Percentiles rank a stretch among this genome's conserved stretches.
phyloP scores from a whole-genome alignment of 305 asterid species.

The Fraxinus sp. region DNA sequence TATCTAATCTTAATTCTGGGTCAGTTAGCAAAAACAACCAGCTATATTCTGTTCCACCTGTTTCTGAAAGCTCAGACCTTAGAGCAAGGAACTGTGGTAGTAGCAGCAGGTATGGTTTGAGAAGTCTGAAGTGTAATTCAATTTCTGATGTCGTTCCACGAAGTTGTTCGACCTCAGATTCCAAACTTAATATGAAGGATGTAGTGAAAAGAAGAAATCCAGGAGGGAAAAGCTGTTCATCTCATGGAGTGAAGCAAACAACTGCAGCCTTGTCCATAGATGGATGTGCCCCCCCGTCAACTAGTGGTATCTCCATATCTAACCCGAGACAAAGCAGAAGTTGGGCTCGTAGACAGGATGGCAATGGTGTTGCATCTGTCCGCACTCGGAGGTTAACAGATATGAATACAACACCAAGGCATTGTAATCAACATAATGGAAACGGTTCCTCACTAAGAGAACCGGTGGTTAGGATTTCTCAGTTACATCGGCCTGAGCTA shows the following conservation, averaged over 20 bases:
- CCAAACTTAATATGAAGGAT: constrained; percentile 38
- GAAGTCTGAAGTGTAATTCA: constrained; percentile 48
- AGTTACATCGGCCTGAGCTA: constrained; percentile 25
- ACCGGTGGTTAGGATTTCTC: constrained; percentile 28
- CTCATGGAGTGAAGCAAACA: constrained; percentile 40
- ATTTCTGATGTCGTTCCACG: constrained; percentile 40
- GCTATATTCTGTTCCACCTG: constrained; percentile 29
- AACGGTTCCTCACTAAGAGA: constrained; percentile 33
- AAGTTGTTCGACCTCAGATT: constrained; percentile 36
- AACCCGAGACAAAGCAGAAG: constrained; percentile 35
- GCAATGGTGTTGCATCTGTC: constrained; percentile 32
- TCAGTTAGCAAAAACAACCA: constrained; percentile 30
- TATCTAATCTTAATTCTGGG: constrained; percentile 30
- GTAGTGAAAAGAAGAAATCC: constrained; percentile 32
- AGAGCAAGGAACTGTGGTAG: constrained; percentile 29
- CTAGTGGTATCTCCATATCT: constrained; percentile 42
- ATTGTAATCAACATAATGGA: constrained; percentile 32
- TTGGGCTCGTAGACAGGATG: constrained; percentile 35
- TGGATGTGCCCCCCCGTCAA: constrained; percentile 27
- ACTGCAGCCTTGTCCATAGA: constrained; percentile 22
- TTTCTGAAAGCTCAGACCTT: constrained; percentile 33
- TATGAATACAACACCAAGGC: constrained; percentile 34
- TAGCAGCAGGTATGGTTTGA: constrained; percentile 38
- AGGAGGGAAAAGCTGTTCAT: constrained; percentile 53
- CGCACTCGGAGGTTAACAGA: constrained; percentile 42